These are phyloP conservation scores for Phytophthora cryptogea DNA, from an alignment of 352 stramenopile genomes.

Conservation along the genomic window DNA sequence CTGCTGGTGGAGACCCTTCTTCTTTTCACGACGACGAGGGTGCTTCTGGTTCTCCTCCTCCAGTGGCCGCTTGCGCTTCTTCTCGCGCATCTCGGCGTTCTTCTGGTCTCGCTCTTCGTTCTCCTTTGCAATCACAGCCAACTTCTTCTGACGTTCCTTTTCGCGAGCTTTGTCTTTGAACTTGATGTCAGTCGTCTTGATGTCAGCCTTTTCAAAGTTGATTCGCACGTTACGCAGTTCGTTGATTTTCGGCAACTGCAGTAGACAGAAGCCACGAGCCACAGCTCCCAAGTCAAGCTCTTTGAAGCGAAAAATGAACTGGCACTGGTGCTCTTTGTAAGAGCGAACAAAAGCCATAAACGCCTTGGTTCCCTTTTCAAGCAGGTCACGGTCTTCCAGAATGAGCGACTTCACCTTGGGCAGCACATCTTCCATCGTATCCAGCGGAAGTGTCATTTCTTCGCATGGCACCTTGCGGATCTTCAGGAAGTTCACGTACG, in stretches of 20 bases:
- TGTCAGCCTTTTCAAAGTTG: constrained; percentile 83
- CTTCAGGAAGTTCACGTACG: constrained; percentile 97
- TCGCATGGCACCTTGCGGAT: constrained; percentile 93
- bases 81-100: constrained; percentile 50
- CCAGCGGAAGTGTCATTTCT: constrained; percentile 70
- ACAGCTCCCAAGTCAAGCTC: constrained; percentile 95
- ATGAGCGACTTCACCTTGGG: constrained; percentile 90
- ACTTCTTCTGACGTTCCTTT: constrained; percentile 95
- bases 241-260: constrained; percentile 89
- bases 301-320: constrained; percentile 99
- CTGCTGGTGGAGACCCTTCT: constrained; percentile 95
- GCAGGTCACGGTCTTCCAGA: constrained; percentile 94
- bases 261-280: constrained; percentile 83
- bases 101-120: constrained; percentile 73
- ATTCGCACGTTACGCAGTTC: constrained; percentile 83
- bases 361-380: constrained; percentile 98
- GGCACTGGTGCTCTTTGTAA: constrained; percentile 99
- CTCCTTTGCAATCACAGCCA: constrained; percentile 76
- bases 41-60: constrained; percentile 71
- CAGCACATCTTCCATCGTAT: constrained; percentile 82
- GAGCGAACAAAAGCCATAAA: constrained; percentile 99
- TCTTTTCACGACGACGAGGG: constrained; percentile 91
- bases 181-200: constrained; percentile 93
- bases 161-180: constrained; percentile 97
- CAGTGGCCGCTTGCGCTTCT: constrained; percentile 62